Evolutionary conservation across 2,329 filamentous ascomycete species (phyloP).

Genomic region (Diplodia seriata): DNA sequence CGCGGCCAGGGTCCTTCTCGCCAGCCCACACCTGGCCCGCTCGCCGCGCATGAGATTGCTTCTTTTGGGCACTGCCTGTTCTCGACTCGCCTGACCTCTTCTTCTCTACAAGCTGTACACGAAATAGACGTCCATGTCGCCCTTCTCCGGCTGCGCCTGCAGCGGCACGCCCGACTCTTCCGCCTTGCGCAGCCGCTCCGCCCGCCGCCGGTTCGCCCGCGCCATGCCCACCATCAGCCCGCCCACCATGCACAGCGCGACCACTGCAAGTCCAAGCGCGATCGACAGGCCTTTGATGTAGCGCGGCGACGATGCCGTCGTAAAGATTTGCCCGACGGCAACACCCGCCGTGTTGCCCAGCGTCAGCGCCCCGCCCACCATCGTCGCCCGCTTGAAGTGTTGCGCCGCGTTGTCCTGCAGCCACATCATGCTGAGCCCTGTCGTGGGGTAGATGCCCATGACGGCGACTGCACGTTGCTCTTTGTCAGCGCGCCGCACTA

Average conservation of each 20-base stretch:
- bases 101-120: conserved; percentile 26
- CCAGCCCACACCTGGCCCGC: not conserved
- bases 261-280: conserved; percentile 30
- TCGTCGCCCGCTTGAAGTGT: conserved; percentile 31
- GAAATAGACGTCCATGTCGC: conserved; percentile 31
- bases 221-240: conserved; percentile 29
- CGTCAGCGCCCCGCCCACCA: conserved; percentile 32
- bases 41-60: conserved; percentile 1
- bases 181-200: conserved; percentile 26
- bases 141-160: conserved; percentile 24
- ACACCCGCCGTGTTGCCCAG: conserved; percentile 32
- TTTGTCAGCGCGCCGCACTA: conserved; percentile 3
- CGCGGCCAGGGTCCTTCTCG: not conserved
- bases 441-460: conserved; percentile 30
- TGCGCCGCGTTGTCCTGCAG: conserved; percentile 32
- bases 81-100: not conserved
- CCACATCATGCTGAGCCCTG: conserved; percentile 33
- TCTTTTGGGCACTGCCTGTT: not conserved
- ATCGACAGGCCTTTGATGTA: conserved; percentile 32
- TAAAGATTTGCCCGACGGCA: conserved; percentile 32
- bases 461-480: conserved; percentile 8
- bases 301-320: conserved; percentile 23
- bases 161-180: conserved; percentile 25
- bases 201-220: conserved; percentile 28
- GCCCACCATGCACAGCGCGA: conserved; percentile 30